A percentile compares a stretch with the other conserved stretches of the same genome.
These are phyloP conservation scores for Mortierella sp. DNA, from an alignment of 371 early-diverging fungal species.

Conservation along the genomic window DNA sequence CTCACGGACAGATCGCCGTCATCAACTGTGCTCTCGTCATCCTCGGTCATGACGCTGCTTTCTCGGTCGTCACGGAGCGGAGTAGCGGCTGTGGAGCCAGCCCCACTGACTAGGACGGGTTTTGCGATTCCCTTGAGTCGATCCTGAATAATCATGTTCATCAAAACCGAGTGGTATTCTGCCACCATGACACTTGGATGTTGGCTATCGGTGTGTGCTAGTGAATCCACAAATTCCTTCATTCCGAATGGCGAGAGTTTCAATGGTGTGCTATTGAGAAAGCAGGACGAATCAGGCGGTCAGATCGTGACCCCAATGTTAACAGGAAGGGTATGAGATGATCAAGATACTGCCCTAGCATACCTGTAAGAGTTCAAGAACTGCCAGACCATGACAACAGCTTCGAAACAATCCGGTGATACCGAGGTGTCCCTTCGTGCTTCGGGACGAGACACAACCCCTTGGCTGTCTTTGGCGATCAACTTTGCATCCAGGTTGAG, in stretches of 20 bases:
- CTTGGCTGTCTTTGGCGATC: background rate
- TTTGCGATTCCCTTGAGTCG: slow-evolving; percentile 45
- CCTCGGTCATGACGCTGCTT: slow-evolving; percentile 41
- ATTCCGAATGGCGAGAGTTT: slow-evolving; percentile 55
- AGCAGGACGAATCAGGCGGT: background rate
- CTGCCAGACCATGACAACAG: slow-evolving; percentile 53
- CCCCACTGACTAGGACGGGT: slow-evolving; percentile 17
- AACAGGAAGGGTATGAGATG: no score
- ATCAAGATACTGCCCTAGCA: no score
- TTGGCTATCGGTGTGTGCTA: slow-evolving; percentile 32
- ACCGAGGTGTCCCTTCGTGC: slow-evolving; percentile 20
- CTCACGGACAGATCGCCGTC: slow-evolving; percentile 34
- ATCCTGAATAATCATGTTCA: slow-evolving; percentile 52
- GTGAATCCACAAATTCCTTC: slow-evolving; percentile 52
- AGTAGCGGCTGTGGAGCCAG: slow-evolving; percentile 6
- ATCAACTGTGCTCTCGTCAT: slow-evolving; percentile 31
- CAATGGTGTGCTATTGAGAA: slow-evolving; percentile 33
- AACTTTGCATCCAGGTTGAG: slow-evolving; percentile 54
- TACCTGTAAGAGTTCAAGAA: slow-evolving; percentile 56
- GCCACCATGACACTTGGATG: slow-evolving; percentile 52
- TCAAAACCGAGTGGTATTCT: slow-evolving; percentile 46
- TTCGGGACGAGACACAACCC: slow-evolving; percentile 14
- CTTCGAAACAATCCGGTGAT: slow-evolving; percentile 34
- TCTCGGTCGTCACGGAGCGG: slow-evolving; percentile 27
- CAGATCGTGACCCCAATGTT: background rate